Evolutionary conservation across 2,329 filamentous ascomycete genomes (phyloP), one percentile per base, ranked within the genome.

Genomic region (Leptographium radiaticola): DNA sequence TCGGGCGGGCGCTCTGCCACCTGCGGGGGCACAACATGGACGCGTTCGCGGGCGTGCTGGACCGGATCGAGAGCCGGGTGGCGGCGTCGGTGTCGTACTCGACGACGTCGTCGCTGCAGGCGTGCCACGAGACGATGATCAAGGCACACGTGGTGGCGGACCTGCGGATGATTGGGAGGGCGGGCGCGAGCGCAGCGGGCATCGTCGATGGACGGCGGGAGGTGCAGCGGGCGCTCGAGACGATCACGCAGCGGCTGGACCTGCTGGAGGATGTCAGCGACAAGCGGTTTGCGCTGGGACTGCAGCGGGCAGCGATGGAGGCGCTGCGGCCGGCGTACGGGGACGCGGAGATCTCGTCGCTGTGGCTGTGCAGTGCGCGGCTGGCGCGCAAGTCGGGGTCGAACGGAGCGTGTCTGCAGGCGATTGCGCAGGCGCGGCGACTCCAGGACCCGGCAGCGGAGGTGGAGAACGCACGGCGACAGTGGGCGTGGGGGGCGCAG

Each of bases 401-500:
- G 16, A 84, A 84, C 53, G 84, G 89, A 53, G 89, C 91, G 61
- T 94, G 93, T 1, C 95, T 96, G 71, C 93, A 94, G 65, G 89
- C 91, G 15, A 89, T 97, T 30, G 76, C 97, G 2, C 89, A 93
- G 68, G 93, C 94, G 12, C 85, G 87, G 25, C 80, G 85, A 57
- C 77, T 95, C 12, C 87, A 88, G 20, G 89, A 95, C 60, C 83
- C 86, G 55, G 88, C 87, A 2, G 89, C 91, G 12, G 91, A 88
- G 11, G 93, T 98, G 57, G 94, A 98, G 66, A 91, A 98, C 66
- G 89, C 93, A 2, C 84, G 90, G 56, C 75, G 98, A 34, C 72
- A 97, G 9, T 98, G 93, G 89, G 89, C 87, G 61, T 89, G 96
- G 65, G 88, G 89, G 0, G 86, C 96, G 63, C 89, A 91, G 65